Base-by-base conservation (phyloP, 305 asterid genomes). In the Fraxinus platypoda region DNA sequence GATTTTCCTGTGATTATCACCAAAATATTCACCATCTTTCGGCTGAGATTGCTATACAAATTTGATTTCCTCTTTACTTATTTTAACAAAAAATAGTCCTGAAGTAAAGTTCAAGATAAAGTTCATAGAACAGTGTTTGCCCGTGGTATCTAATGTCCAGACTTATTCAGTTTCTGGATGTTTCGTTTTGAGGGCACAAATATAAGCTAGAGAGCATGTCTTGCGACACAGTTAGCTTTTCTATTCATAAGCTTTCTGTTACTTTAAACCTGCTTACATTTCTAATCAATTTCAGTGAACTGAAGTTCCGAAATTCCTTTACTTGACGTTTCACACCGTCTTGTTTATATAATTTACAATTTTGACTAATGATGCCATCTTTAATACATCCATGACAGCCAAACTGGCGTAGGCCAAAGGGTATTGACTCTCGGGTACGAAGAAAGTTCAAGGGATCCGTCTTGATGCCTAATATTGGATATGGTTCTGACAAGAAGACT, bases 351-450 rank as follows among this genome's bases (percentile, higher is more conserved):
- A 6, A 5, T 3, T 4, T 11, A n/a, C 9, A 17, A 7, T 3
- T 2, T 4, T 13, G 17, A 46, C 84, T 80, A 72, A 84, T 9
- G 25, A 8, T 74, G 26, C 2, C 17, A 4, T 81, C 17, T n/a
- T 64, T 17, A 8, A 1, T 72, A 2, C 0, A 3, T 37, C 19
- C 1, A 0, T 26, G 52, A 28, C 79, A 91, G 95, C 30, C 86
- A 77, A 94, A 75, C 86, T 91, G 94, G 93, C 92, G 93, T 4
- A 83, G 97, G 46, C 97, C 97, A 0, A 92, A 94, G 93, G 95
- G 93, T 88, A 94, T 90, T 11, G 97, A 93, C 76, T 91, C 97
- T 31, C 84, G 94, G 34, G 98, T 93, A 52, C 76, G 95, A 38
- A 89, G 95, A 85, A 92, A 92, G 94, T 94, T 94, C 82, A 89